Percentiles rank a stretch among this genome's conserved stretches.
phyloP scores from a whole-genome alignment of 2,329 filamentous ascomycete species.

The Mariannaea elegans region DNA sequence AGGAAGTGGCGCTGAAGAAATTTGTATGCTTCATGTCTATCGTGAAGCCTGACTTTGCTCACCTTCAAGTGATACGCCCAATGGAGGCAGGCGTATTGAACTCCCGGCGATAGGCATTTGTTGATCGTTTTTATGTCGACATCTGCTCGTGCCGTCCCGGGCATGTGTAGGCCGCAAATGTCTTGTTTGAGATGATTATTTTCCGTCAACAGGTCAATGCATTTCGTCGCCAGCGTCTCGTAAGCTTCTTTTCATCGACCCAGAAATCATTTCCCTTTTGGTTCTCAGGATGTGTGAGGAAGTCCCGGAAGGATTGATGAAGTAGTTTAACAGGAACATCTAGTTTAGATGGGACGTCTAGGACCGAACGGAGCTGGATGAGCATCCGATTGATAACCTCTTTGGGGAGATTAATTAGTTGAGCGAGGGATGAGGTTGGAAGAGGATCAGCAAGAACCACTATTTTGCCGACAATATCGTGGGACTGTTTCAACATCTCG shows the following conservation, averaged over 20 bases:
- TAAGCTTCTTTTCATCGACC: neutral
- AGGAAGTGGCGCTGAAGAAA: constrained; percentile 28
- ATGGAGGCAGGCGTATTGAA: constrained; percentile 45
- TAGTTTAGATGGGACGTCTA: neutral
- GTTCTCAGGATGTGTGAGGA: constrained; percentile 38
- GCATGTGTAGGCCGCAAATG: no score
- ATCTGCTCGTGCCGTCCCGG: no score
- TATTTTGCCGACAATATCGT: neutral
- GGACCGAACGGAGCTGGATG: constrained; percentile 26
- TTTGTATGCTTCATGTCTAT: constrained; percentile 28
- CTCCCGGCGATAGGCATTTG: neutral
- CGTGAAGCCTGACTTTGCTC: constrained; percentile 37
- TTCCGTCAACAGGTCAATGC: neutral
- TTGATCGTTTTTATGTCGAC: no score
- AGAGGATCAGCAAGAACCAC: constrained; percentile 16
- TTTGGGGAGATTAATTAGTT: constrained; percentile 31
- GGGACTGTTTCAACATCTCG: neutral
- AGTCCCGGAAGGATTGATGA: constrained; percentile 48
- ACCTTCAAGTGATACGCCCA: constrained; percentile 45
- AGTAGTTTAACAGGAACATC: constrained; percentile 12
- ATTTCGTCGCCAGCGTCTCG: neutral
- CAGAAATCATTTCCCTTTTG: neutral
- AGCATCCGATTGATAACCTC: constrained; percentile 30
- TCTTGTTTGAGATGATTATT: no score
- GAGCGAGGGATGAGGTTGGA: constrained; percentile 31